These are phyloP conservation scores for Venturia asperata DNA, from an alignment of 2,329 filamentous ascomycete species.

Conservation along the genomic window DNA sequence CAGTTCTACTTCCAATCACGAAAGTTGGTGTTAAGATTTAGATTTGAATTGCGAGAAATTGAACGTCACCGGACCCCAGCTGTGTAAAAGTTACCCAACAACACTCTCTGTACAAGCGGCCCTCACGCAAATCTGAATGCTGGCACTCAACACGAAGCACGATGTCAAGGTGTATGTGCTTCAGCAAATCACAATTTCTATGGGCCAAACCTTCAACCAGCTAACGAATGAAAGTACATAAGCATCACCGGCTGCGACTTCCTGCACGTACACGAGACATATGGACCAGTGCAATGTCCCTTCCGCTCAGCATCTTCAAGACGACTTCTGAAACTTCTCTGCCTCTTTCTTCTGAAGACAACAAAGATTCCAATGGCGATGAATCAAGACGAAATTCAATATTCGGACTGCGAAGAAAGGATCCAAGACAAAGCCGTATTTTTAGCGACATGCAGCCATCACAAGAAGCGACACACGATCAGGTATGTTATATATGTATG, in stretches of 20 bases:
- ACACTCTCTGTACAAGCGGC: not conserved
- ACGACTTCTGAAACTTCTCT: not conserved
- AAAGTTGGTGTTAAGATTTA: not conserved
- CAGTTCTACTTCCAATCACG: not conserved
- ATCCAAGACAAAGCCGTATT: conserved; percentile 7
- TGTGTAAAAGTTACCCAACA: not conserved
- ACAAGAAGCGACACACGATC: not conserved
- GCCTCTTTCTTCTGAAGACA: not conserved
- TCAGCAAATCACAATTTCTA: not conserved
- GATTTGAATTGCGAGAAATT: not conserved
- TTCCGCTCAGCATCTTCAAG: conserved; percentile 10
- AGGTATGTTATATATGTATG: conserved; percentile 12
- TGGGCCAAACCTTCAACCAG: not conserved
- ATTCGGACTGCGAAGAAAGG: conserved; percentile 1
- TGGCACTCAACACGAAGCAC: not conserved
- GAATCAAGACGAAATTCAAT: not conserved
- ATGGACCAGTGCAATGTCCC: not conserved
- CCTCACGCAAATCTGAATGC: not conserved
- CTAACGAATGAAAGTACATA: not conserved
- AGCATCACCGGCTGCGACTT: not conserved
- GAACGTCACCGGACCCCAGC: not conserved
- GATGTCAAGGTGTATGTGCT: not conserved
- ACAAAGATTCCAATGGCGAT: not conserved
- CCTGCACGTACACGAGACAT: not conserved
- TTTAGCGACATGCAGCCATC: conserved; percentile 13